Evolutionary conservation across 768 basidiomycete genomes (phyloP).

Genomic region (Flagelloscypha sp.): DNA sequence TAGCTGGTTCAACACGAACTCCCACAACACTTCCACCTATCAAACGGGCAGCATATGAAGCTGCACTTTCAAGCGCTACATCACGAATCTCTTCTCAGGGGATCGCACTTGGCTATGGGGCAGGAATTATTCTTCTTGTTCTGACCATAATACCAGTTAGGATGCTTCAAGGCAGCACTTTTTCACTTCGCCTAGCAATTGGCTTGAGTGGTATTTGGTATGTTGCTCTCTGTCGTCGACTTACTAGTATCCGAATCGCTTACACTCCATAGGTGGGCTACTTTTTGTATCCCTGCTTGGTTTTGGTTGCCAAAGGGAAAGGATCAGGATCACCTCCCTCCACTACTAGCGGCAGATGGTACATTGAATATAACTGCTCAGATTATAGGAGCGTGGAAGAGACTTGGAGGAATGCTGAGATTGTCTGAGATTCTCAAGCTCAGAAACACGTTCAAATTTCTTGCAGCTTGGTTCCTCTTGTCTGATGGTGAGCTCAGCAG

Average conservation of each 20-base stretch:
- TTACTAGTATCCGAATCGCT: background rate
- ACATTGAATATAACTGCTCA: slow-evolving; percentile 43
- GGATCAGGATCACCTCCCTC: slow-evolving; percentile 7
- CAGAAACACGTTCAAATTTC: slow-evolving; percentile 79
- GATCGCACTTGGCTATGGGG: slow-evolving; percentile 78
- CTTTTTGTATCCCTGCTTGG: slow-evolving; percentile 73
- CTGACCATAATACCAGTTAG: slow-evolving; percentile 74
- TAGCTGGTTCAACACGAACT: slow-evolving; percentile 14
- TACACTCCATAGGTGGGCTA: slow-evolving; percentile 46
- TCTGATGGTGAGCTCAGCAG: slow-evolving; percentile 60
- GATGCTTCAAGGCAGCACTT: slow-evolving; percentile 63
- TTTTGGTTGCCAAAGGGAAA: slow-evolving; percentile 60
- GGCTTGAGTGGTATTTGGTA: slow-evolving; percentile 73
- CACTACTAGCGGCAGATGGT: slow-evolving; percentile 9
- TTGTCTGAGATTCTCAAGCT: slow-evolving; percentile 67
- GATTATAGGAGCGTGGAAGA: slow-evolving; percentile 63
- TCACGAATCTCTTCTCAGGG: slow-evolving; percentile 80
- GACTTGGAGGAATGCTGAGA: slow-evolving; percentile 66
- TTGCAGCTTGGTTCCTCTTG: slow-evolving; percentile 90
- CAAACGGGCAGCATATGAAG: slow-evolving; percentile 41
- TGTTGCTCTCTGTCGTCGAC: no score
- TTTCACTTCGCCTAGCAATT: slow-evolving; percentile 73
- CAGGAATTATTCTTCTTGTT: slow-evolving; percentile 73
- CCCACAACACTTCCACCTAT: slow-evolving; percentile 17
- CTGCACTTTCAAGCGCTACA: slow-evolving; percentile 59